These are phyloP conservation scores for Colletotrichum sp. DNA, from an alignment of 2,329 filamentous ascomycete genomes.

Conservation along the genomic window DNA sequence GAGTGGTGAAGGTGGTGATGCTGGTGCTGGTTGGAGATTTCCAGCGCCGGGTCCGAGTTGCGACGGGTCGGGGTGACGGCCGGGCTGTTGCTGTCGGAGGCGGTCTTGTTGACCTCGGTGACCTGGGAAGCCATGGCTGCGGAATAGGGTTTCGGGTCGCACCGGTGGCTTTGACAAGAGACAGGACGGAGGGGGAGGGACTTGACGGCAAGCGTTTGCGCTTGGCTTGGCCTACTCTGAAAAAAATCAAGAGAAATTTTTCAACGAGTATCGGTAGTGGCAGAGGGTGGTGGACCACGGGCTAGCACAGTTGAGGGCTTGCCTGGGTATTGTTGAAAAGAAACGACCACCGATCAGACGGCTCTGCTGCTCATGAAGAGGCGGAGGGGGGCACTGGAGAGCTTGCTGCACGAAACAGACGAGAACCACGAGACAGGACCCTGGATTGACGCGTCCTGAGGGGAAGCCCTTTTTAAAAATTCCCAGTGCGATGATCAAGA, in stretches of 20 bases:
- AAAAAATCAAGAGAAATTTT: not conserved
- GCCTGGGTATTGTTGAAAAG: not conserved
- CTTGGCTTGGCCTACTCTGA: not conserved
- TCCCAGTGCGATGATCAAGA: constrained; percentile 10
- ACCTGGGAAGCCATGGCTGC: constrained; percentile 15
- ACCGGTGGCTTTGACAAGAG: not conserved
- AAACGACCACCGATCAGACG: not conserved
- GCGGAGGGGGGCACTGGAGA: not conserved
- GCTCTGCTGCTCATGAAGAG: not conserved
- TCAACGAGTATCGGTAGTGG: not conserved
- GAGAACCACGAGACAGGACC: not conserved
- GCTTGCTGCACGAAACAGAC: constrained; percentile 16
- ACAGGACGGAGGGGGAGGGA: not conserved
- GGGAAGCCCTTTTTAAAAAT: constrained; percentile 20
- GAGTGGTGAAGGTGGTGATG: constrained; percentile 50
- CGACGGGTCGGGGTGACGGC: constrained; percentile 24
- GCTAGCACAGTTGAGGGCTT: constrained; percentile 1
- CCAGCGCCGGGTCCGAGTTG: constrained; percentile 37
- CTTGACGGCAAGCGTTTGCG: not conserved
- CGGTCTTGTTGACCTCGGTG: constrained; percentile 12
- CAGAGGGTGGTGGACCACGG: not conserved
- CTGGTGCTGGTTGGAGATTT: constrained; percentile 45
- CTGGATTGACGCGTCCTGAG: not conserved
- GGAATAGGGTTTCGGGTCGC: not conserved
- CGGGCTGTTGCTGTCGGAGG: not conserved